Percentiles rank a stretch among this genome's conserved stretches.
These are phyloP conservation scores for Suillus ampliporus DNA, from an alignment of 768 basidiomycete genomes.

Conservation along the genomic window DNA sequence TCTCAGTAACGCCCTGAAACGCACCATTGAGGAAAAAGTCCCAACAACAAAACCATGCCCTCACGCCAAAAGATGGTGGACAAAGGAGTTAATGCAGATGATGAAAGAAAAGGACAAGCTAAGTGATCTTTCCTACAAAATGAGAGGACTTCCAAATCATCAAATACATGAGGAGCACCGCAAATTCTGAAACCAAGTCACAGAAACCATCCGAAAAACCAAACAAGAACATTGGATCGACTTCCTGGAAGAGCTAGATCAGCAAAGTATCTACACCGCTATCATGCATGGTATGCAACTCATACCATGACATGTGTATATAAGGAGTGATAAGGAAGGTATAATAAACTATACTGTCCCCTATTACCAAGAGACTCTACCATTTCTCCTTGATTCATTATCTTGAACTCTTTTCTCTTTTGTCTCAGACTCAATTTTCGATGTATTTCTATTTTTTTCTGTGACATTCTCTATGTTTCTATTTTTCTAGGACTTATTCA, in stretches of 20 bases:
- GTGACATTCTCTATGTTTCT: too few species aligned
- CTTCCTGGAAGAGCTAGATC: slow-evolving; percentile 31
- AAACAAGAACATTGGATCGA: slow-evolving; percentile 29
- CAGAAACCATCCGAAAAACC: slow-evolving; percentile 2
- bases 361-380: too few species aligned
- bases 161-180: slow-evolving; percentile 25
- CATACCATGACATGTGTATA: too few species aligned
- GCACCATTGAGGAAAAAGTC: slow-evolving; percentile 21
- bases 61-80: slow-evolving; percentile 42
- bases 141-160: slow-evolving; percentile 25
- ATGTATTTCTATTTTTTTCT: too few species aligned
- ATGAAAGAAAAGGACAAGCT: slow-evolving; percentile 16
- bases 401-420: too few species aligned
- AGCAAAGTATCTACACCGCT: neutral
- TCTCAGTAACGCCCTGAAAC: slow-evolving; percentile 25
- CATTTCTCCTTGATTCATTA: too few species aligned
- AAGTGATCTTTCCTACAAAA: slow-evolving; percentile 11
- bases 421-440: too few species aligned
- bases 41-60: slow-evolving; percentile 25
- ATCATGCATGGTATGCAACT: too few species aligned
- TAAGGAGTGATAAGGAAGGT: too few species aligned
- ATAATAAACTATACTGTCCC: too few species aligned
- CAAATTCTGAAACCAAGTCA: slow-evolving; percentile 14
- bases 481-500: too few species aligned
- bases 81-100: neutral